Base-by-base conservation (phyloP, 2,329 filamentous ascomycete species). In the Chrysoporthe austroafricana region DNA sequence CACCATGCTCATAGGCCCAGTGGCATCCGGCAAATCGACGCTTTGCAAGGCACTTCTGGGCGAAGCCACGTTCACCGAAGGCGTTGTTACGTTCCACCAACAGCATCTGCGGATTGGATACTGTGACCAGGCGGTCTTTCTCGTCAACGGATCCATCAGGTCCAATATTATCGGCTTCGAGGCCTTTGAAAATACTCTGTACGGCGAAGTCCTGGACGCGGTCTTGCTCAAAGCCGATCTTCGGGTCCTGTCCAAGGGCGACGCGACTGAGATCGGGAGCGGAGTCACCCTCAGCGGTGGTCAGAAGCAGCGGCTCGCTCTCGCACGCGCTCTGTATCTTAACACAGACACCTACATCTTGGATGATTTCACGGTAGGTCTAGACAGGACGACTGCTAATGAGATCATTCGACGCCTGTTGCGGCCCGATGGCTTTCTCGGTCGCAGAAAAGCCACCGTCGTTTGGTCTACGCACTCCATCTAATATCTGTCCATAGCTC, bases 251-350 rank as follows among this genome's bases (percentile, higher is more conserved):
- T 76, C 77, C 0, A 72, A 76, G 1, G 79, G 80, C 0, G 78
- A 82, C 42, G 62, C 74, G 13, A 81, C 80, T 0, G 74, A 75
- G 4, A 72, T 83, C 57, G 82, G 82, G 5, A 79, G 76, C 58
- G 77, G 78, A 21, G 77, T 82, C n/a, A 78, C 76, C 21, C 69
- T 83, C 0, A 81, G 78, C 13, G 82, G 82, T 1, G 82, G 82
- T 0, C 81, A 83, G 60, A 71, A 73, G 57, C 76, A 79, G 3
- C 74, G 79, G 1, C 71, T 79, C 0, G 54, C 48, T 6, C 64
- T 70, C 18, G 69, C 66, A 7, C 60, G 66, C 50, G 66, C 69
- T 14, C 64, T 70, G 39, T 70, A 66, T 44, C 52, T 69, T 21
- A 21, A 57, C 5, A 39, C 66, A 1, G 61, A 66, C 16, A n/a